Percentiles rank a stretch among this genome's conserved stretches.
phyloP scores from a whole-genome alignment of 768 basidiomycete species.

The Suillus spraguei region DNA sequence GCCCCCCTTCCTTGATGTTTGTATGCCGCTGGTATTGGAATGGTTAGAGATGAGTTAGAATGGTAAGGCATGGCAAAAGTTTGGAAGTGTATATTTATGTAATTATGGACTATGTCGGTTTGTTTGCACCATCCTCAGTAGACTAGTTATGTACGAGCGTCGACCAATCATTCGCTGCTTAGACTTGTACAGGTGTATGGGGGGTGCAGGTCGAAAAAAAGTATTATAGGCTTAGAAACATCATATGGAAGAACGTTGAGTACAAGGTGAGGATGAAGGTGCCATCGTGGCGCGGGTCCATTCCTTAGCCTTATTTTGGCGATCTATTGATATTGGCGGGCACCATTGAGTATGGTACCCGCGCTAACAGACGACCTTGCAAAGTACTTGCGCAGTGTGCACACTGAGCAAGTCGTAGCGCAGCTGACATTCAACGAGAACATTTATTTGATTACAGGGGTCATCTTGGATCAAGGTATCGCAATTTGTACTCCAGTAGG shows the following conservation, averaged over 20 bases:
- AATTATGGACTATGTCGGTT: background rate
- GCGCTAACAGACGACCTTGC: constrained; percentile 25
- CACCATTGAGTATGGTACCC: constrained; percentile 47
- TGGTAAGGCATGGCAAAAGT: background rate
- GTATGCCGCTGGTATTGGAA: background rate
- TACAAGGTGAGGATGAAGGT: constrained; percentile 69
- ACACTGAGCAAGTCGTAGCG: constrained; percentile 44
- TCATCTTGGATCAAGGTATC: background rate
- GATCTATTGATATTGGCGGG: constrained; percentile 44
- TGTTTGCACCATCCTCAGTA: background rate
- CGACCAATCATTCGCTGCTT: background rate
- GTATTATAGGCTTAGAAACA: background rate
- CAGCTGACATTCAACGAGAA: constrained; percentile 55
- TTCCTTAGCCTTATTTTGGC: background rate
- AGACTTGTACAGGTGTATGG: background rate
- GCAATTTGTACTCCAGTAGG: background rate
- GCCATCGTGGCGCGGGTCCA: constrained; percentile 52
- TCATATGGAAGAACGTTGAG: constrained; percentile 36
- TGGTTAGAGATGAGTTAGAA: background rate
- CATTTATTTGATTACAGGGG: background rate
- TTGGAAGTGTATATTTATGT: background rate
- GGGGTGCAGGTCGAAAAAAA: background rate
- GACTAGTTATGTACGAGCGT: background rate
- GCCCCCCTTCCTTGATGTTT: background rate
- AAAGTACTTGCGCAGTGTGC: constrained; percentile 44